Evolutionary conservation across 305 asterid genomes (phyloP).

Genomic region (Solanum hybrid): DNA sequence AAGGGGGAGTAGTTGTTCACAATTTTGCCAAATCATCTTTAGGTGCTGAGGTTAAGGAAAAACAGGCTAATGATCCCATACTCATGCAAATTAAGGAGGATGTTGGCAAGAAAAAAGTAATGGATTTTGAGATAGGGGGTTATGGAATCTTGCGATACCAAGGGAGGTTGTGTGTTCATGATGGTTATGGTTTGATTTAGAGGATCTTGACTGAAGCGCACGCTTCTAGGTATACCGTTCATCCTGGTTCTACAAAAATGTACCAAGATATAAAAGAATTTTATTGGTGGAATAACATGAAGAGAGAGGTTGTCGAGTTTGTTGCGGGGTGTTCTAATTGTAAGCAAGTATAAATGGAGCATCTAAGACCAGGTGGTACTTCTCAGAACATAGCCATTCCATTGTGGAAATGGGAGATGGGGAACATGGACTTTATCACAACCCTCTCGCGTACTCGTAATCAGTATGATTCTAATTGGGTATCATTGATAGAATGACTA

Average conservation of each 20-base stretch:
- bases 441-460: background rate
- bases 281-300: background rate
- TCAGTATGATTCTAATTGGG: background rate
- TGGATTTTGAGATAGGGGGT: background rate
- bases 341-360: background rate
- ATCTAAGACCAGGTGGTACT: background rate
- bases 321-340: background rate
- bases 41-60: background rate
- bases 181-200: background rate
- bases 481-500: background rate
- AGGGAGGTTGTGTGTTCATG: background rate
- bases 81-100: background rate
- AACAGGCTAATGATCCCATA: background rate
- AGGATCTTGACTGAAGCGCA: background rate
- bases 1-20: background rate
- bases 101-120: background rate
- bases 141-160: background rate
- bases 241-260: background rate
- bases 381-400: background rate
- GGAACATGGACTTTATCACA: background rate
- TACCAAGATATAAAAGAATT: background rate
- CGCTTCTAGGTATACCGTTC: background rate
- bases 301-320: rapidly evolving
- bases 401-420: background rate
- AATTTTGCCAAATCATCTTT: background rate